Base-by-base conservation (phyloP, 2,329 filamentous ascomycete species). In the Pseudogymnoascus sp. region DNA sequence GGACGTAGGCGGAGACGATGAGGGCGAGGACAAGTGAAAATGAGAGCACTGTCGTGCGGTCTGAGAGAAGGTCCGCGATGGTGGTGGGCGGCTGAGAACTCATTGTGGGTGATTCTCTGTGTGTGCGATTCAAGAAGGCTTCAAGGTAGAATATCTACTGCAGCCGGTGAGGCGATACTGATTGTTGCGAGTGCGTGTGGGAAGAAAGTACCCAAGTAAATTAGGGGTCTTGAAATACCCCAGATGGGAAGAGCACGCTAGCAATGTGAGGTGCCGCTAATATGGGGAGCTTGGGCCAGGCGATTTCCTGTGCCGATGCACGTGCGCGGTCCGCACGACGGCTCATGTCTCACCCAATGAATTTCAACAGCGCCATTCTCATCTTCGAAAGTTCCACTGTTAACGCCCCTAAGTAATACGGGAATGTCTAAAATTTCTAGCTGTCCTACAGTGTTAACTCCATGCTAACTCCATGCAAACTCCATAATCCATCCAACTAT, bases 21-120 rank as follows among this genome's bases (percentile, higher is more conserved):
- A 87, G 80, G 67, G 77, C 77, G 63, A 85, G 69, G 6, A 82
- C 84, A 14, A 79, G 79, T 55, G 77, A 75, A 52, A 87, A 81
- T 39, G 84, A 87, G 66, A 82, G 70, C 65, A 87, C 76, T 14
- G 84, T 87, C 1, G 81, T 85, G 61, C 74, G 73, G 71, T 88
- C 85, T n/a, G 58, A 26, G 71, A 86, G 83, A 33, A 86, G 66
- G 8, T 72, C 69, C 59, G 66, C 64, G 11, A 71, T 64, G 35
- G 67, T 65, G 31, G 62, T 52, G 39, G 59, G 43, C 19, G 41
- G 45, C 16, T 55, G 29, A 35, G 49, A 33, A 55, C 10, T 55
- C 49, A 55, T 55, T 33, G 29, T 33, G 7, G 6, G 26, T 16
- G 29, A 55, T 33, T 3, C n/a, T 10, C 8, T 31, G 29, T 21